Conservation (phyloP, 208 protist species). For the Naegleria lovaniensis region DNA sequence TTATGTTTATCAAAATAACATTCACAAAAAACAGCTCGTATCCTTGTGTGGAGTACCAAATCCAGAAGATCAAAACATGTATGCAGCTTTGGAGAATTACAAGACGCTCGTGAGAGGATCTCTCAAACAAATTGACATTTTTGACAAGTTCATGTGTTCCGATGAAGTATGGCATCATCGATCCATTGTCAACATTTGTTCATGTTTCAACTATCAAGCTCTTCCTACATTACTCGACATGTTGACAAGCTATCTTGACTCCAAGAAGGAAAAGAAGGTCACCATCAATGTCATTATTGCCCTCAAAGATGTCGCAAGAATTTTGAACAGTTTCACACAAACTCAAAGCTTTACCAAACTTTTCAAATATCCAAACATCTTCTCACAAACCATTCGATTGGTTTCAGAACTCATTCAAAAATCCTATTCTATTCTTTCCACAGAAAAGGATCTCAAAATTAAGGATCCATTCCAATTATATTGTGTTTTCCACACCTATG, state of each 20-base stretch:
- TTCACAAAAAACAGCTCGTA: no score
- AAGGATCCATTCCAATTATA: conserved; percentile 1
- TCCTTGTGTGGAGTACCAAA: not conserved
- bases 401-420: not conserved
- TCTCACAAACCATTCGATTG: not conserved
- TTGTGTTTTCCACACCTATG: not conserved
- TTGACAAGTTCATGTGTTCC: not conserved
- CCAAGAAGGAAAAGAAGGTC: not conserved
- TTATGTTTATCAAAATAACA: no score
- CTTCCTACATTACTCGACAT: not conserved
- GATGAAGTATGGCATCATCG: not conserved
- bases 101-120: not conserved
- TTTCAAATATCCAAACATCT: not conserved
- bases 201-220: not conserved
- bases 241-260: not conserved
- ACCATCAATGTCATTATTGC: not conserved
- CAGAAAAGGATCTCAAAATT: not conserved
- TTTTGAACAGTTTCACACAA: not conserved
- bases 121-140: not conserved
- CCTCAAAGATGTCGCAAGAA: not conserved
- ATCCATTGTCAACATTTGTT: not conserved
- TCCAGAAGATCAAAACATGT: not conserved
- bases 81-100: not conserved
- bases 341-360: not conserved
- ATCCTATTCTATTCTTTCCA: not conserved